Evolutionary conservation across 2,329 filamentous ascomycete genomes (phyloP).

Genomic region (Pezicula rhizophila): DNA sequence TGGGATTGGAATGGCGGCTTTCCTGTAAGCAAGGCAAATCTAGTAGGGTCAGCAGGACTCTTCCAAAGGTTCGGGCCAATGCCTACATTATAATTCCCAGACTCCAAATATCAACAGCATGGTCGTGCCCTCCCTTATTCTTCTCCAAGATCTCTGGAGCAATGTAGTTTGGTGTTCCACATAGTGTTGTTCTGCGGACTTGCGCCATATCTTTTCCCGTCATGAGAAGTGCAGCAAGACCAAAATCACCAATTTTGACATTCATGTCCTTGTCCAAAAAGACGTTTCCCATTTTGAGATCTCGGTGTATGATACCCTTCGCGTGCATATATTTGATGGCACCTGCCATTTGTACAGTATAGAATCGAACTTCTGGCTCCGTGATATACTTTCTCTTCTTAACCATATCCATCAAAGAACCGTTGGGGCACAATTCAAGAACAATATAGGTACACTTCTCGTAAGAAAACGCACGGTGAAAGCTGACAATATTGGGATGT

Average conservation of each 20-base stretch:
- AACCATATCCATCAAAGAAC: constrained; percentile 96
- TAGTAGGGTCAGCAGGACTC: constrained; percentile 32
- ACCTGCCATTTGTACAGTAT: constrained; percentile 89
- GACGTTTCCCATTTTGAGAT: constrained; percentile 96
- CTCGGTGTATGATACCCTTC: constrained; percentile 91
- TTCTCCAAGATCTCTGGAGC: constrained; percentile 94
- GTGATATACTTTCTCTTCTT: constrained; percentile 86
- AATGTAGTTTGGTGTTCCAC: constrained; percentile 97
- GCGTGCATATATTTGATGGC: constrained; percentile 97
- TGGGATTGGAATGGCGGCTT: constrained; percentile 94
- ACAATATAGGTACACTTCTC: constrained; percentile 87
- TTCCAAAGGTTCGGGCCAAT: constrained; percentile 2
- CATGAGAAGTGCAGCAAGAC: constrained; percentile 82
- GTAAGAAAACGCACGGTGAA: constrained; percentile 89
- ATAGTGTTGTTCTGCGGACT: constrained; percentile 80
- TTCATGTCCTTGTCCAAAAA: constrained; percentile 95
- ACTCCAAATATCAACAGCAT: constrained; percentile 98
- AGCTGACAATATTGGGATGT: constrained; percentile 92
- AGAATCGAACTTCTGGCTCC: constrained; percentile 88
- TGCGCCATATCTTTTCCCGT: constrained; percentile 86
- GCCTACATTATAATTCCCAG: constrained; percentile 90
- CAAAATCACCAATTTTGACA: constrained; percentile 96
- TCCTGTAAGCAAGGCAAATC: constrained; percentile 93
- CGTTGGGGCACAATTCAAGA: constrained; percentile 89
- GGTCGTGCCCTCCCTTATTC: constrained; percentile 88